A percentile compares a stretch with the other conserved stretches of the same genome.
phyloP scores from a whole-genome alignment of 2,329 filamentous ascomycete genomes.

The Drechmeria coniospora region DNA sequence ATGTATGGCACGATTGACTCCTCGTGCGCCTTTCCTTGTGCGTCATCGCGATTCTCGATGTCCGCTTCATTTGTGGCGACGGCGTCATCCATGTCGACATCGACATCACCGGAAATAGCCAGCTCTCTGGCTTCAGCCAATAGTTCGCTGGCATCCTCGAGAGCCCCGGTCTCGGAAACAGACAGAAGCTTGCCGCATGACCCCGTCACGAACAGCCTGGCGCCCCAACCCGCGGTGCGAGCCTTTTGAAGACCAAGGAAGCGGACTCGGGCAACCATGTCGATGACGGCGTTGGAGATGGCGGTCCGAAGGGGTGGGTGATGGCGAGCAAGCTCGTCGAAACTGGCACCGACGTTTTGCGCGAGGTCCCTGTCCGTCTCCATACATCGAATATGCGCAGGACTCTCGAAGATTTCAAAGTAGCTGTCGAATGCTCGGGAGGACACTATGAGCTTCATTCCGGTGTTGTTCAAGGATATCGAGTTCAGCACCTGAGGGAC shows the following conservation, averaged over 20 bases:
- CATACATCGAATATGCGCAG: slow-evolving; percentile 74
- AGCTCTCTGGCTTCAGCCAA: slow-evolving; percentile 24
- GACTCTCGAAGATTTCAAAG: slow-evolving; percentile 93
- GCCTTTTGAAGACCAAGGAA: slow-evolving; percentile 59
- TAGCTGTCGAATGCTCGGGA: slow-evolving; percentile 75
- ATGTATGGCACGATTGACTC: slow-evolving; percentile 51
- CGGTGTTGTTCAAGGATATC: slow-evolving; percentile 78
- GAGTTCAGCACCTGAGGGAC: slow-evolving; percentile 83
- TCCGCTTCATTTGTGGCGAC: slow-evolving; percentile 9
- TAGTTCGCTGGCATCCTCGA: slow-evolving; percentile 10
- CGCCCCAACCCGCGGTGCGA: slow-evolving; percentile 53
- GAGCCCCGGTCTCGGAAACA: slow-evolving; percentile 36
- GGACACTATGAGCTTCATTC: slow-evolving; percentile 73
- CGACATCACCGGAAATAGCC: slow-evolving; percentile 22
- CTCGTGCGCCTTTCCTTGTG: slow-evolving; percentile 10
- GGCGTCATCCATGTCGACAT: slow-evolving; percentile 53
- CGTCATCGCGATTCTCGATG: slow-evolving; percentile 5
- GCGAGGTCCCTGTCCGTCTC: slow-evolving; percentile 56
- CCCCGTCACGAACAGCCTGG: slow-evolving; percentile 56
- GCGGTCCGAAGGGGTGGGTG: slow-evolving; percentile 69
- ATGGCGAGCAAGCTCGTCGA: slow-evolving; percentile 89
- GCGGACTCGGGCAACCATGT: slow-evolving; percentile 74
- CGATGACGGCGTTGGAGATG: slow-evolving; percentile 72
- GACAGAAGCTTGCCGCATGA: slow-evolving; percentile 35
- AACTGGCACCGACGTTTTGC: slow-evolving; percentile 61